Evolutionary conservation across 2,329 filamentous ascomycete genomes (phyloP), one percentile per base, ranked within the genome.

Genomic region (Endocalyx cinctus): DNA sequence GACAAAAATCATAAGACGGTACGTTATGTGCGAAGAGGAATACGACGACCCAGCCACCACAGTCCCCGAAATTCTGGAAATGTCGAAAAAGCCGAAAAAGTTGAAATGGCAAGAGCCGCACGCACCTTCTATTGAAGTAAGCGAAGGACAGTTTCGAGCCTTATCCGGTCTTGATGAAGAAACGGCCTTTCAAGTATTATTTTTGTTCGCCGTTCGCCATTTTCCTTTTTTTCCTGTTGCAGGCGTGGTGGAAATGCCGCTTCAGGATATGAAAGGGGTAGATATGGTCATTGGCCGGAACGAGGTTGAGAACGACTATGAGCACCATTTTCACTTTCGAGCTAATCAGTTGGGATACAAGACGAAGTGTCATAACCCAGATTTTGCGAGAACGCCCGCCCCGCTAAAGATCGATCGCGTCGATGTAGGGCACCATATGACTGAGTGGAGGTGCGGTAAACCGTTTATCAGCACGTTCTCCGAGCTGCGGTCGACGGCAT

Each of bases 141-240:
- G 14, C 27, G 27, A 29, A 12, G 27, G 27, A 17, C 14, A 17
- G 12, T 29, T 29, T 16, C 6, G 12, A 15, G 16, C 12, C 14
- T 29, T 17, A 10, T 8, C 27, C n/a, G 16, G 16, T 12, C 11
- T 16, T 15, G 18, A 14, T n/a, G 18, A 29, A 17, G 14, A 16
- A 6, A 29, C 12, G 15, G 27, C 27, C 12, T 17, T 29, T 12
- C 6, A 29, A 16, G 14, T 11, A 17, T 17, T 29, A 12, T 29
- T 29, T 16, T 12, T 29, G 18, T 29, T 29, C 14, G n/a, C 27
- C 16, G n/a, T 29, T 7, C n/a, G 27, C 14, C 27, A 29, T 17
- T 29, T 29, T 12, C 27, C 27, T 17, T 29, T 29, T 12, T 29
- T 29, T 12, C n/a, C n/a, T n/a, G n/a, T n/a, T n/a, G n/a, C n/a